Percentiles rank a stretch among this genome's conserved stretches.
Evolutionary conservation across 2,329 filamentous ascomycete species (phyloP).

Genomic region (Cercospora brassicicola): DNA sequence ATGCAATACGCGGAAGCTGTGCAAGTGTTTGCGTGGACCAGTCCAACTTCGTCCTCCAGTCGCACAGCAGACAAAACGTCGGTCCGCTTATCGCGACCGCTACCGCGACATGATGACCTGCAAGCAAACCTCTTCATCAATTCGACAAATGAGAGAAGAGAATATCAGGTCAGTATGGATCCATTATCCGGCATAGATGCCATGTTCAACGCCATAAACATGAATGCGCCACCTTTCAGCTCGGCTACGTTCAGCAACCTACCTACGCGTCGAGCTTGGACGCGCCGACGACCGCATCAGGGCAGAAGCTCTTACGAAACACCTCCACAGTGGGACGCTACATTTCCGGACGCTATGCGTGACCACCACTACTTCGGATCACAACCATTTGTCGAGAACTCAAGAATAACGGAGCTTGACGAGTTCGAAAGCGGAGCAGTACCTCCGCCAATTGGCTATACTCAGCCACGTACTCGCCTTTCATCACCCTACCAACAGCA

Average conservation of each 20-base stretch:
- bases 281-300: slow-evolving; percentile 7
- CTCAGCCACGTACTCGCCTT: background rate
- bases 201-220: slow-evolving; percentile 16
- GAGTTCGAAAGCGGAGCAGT: slow-evolving; percentile 9
- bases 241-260: background rate
- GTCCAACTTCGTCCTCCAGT: background rate
- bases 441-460: background rate
- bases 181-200: slow-evolving; percentile 5
- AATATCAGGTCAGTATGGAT: background rate
- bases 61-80: slow-evolving; percentile 11
- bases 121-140: slow-evolving; percentile 3
- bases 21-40: background rate
- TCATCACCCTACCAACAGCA: background rate
- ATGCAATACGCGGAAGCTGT: slow-evolving; percentile 10
- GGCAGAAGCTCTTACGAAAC: background rate
- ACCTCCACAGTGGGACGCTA: background rate
- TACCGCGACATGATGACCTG: background rate
- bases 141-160: background rate
- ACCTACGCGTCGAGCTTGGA: slow-evolving; percentile 3
- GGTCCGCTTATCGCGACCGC: background rate
- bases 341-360: slow-evolving; percentile 12
- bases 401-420: slow-evolving; percentile 16
- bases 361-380: slow-evolving; percentile 10
- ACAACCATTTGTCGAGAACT: slow-evolving; percentile 1
- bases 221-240: slow-evolving; percentile 8